Conservation (phyloP, 1,284 basidiomycete genomes). For the Trichosporon asahii region DNA sequence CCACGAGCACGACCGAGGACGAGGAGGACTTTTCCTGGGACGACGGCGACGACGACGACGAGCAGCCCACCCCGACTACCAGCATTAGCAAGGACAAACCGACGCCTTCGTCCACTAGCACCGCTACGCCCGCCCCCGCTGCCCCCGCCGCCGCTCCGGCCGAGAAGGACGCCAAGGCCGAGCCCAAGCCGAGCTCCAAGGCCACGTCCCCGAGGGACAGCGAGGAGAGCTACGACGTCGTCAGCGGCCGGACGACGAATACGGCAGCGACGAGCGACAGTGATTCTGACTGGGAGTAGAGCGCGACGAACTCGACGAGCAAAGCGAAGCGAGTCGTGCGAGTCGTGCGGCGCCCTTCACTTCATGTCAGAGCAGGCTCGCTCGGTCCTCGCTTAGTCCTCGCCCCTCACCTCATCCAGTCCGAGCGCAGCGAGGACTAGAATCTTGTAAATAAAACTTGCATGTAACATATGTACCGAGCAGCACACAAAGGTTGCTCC, state of each 20-base stretch:
- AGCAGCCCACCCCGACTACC: slow-evolving; percentile 10
- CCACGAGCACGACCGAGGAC: background rate
- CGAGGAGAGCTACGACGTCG: slow-evolving; percentile 53
- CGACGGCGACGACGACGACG: slow-evolving; percentile 36
- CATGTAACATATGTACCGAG: slow-evolving; percentile 14
- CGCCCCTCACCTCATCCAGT: too few relatives aligned
- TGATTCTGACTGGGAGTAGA: slow-evolving; percentile 52
- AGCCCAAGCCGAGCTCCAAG: slow-evolving; percentile 15
- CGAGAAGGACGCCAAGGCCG: slow-evolving; percentile 15
- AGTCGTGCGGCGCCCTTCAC: too few relatives aligned
- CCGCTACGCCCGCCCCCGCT: background rate
- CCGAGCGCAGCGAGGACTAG: too few relatives aligned
- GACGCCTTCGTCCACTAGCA: too few relatives aligned
- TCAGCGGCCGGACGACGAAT: slow-evolving; percentile 37
- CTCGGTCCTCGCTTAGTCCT: background rate
- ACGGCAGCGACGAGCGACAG: slow-evolving; percentile 41
- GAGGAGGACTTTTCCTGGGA: slow-evolving; percentile 53
- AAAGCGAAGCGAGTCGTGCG: too few relatives aligned
- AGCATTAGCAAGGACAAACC: background rate
- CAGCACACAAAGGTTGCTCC: too few relatives aligned
- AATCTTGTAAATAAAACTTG: slow-evolving; percentile 1
- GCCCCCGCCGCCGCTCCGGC: slow-evolving; percentile 10
- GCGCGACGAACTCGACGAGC: too few relatives aligned
- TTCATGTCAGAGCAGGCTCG: too few relatives aligned
- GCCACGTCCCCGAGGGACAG: slow-evolving; percentile 49